A percentile compares a stretch with the other conserved stretches of the same genome.
These are phyloP conservation scores for Alternaria atra DNA, from an alignment of 2,329 filamentous ascomycete genomes.

Conservation along the genomic window DNA sequence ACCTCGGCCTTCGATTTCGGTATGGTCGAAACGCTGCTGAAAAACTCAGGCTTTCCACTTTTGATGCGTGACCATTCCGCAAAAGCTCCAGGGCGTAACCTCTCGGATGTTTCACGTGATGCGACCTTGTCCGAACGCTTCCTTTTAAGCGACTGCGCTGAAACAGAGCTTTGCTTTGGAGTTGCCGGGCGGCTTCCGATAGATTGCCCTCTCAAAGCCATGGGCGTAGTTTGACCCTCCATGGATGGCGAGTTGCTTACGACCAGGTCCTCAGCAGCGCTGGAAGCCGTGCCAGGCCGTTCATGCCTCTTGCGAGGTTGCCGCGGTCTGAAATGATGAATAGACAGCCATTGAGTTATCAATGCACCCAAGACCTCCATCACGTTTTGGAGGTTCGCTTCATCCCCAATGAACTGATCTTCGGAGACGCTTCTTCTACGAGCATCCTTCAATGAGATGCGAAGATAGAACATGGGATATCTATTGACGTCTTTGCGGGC, in stretches of 20 bases:
- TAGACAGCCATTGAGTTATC: conserved; percentile 76
- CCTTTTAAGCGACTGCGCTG: conserved; percentile 26
- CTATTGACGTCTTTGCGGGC: conserved; percentile 74
- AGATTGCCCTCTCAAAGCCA: neutral
- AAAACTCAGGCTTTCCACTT: conserved; percentile 49
- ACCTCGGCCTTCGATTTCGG: conserved; percentile 6
- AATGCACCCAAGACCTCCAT: conserved; percentile 73
- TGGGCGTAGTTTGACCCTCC: neutral
- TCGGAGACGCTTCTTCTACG: conserved; percentile 18
- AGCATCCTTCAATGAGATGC: conserved; percentile 60
- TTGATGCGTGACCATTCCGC: conserved; percentile 57
- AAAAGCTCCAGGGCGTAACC: conserved; percentile 32
- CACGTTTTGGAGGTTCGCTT: conserved; percentile 61
- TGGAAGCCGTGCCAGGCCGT: conserved; percentile 8
- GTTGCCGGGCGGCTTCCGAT: neutral
- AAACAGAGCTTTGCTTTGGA: neutral
- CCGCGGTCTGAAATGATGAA: conserved; percentile 71
- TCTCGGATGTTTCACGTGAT: conserved; percentile 2
- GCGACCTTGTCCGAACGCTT: conserved; percentile 18
- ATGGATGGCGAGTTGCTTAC: neutral
- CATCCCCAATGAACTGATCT: conserved; percentile 34
- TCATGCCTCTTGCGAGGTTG: conserved; percentile 31
- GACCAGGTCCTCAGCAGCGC: neutral
- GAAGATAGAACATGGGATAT: conserved; percentile 91
- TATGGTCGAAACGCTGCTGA: conserved; percentile 32